Conservation (phyloP, 2,329 filamentous ascomycete species). For the Exophiala sideris region DNA sequence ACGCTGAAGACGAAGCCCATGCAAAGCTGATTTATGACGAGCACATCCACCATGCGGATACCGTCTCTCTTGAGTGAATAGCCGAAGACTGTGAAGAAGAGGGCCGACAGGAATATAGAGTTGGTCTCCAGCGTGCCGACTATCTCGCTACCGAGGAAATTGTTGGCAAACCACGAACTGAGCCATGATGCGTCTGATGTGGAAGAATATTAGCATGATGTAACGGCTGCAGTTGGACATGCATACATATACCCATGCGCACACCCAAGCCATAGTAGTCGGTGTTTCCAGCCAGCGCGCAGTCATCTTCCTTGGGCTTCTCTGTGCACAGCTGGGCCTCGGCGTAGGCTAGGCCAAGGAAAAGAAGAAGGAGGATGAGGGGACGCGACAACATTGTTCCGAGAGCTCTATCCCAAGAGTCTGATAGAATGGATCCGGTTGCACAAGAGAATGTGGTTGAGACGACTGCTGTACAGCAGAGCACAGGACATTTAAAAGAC, state of each 20-base stretch:
- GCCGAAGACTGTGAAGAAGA: slow-evolving; percentile 12
- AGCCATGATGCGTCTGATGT: slow-evolving; percentile 21
- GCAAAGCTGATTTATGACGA: slow-evolving; percentile 20
- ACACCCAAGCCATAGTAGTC: slow-evolving; percentile 27
- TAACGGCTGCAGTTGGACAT: not conserved
- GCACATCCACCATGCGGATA: slow-evolving; percentile 15
- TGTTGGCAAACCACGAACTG: slow-evolving; percentile 23
- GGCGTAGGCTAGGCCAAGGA: not conserved
- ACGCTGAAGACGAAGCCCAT: slow-evolving; percentile 19
- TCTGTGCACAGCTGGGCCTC: not conserved
- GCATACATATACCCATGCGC: slow-evolving; percentile 24
- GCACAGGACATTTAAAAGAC: no score
- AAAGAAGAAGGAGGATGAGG: not conserved
- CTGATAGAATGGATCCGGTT: not conserved
- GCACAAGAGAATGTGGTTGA: not conserved
- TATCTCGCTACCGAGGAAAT: slow-evolving; percentile 19
- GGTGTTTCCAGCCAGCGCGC: slow-evolving; percentile 3
- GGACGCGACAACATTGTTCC: not conserved
- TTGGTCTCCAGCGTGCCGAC: slow-evolving; percentile 20
- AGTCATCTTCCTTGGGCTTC: slow-evolving; percentile 1
- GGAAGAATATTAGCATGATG: not conserved
- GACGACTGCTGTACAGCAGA: no score
- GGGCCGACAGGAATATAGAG: slow-evolving; percentile 21
- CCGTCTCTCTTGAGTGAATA: slow-evolving; percentile 8
- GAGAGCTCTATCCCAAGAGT: not conserved